Evolutionary conservation across 495 filamentous ascomycete genomes (phyloP), one percentile per base, ranked within the genome.

Genomic region (Penicillium dipodomyicola): DNA sequence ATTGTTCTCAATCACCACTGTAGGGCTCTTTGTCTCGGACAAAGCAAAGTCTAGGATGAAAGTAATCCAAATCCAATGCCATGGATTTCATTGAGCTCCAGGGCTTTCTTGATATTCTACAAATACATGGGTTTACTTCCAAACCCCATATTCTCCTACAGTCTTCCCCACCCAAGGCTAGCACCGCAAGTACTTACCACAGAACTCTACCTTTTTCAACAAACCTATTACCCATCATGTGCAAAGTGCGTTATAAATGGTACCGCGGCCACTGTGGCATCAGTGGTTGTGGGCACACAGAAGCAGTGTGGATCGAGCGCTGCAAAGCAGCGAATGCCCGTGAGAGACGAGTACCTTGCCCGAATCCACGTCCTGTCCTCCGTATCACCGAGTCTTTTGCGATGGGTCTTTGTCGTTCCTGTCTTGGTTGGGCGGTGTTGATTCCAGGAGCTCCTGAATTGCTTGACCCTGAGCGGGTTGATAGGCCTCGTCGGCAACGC

Each of bases 201-300:
- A 4, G 22, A 25, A 11, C 11, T 44, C 42, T 47, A 47, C 44
- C 25, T 17, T 29, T 29, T 47, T 6, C 10, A 17, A 6, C 3
- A n/a, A 27, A 41, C 4, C 14, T 6, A 15, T 30, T n/a, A 14
- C 10, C 29, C 3, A 3, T 12, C 11, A 54, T 54, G 52, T 54
- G 52, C 41, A 45, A 35, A 25, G 1, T 54, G 0, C 52, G 52
- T 11, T 54, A 45, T 17, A 54, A 54, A 25, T 54, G 52, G 52
- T 54, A 54, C 15, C 40, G 52, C 17, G 52, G 52, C 15, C 41
- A 54, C 29, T 33, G 52, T 8, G 41, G 27, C 14, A 43, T 54
- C 52, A 35, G 40, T 23, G 52, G 52, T 2, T 54, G 52, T 25
- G 52, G 40, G 5, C 52, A 54, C 30, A 54, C 52, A n/a, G 52